Evolutionary conservation across 2,329 filamentous ascomycete species (phyloP), one percentile per base, ranked within the genome.

Genomic region (Pezicula radicicola): DNA sequence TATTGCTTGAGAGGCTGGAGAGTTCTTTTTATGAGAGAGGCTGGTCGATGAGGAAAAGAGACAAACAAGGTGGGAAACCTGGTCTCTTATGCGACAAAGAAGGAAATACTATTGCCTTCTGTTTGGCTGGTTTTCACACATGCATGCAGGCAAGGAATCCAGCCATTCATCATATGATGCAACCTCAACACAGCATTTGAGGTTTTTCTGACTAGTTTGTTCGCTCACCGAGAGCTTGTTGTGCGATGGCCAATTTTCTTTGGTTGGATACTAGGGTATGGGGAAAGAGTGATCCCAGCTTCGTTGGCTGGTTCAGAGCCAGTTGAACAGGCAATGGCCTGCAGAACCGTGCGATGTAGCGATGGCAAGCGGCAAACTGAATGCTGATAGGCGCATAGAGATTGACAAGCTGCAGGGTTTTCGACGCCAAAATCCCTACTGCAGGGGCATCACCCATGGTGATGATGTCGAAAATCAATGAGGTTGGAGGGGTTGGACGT

Each of bases 1-100:
- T 59, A 48, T 56, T 56, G 33, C 25, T 52, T 46, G 39, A 46
- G 56, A 59, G 61, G 58, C 49, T 61, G 58, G 55, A 55, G 42
- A 48, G 43, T 50, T 28, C 45, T 33, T 49, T 19, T 30, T 54
- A 52, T 48, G 50, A 51, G 51, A 51, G 52, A 58, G 61, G 62
- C 57, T 62, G 60, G 56, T 59, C 55, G 56, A 53, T 37, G 55
- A 41, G 46, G 55, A 53, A 55, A 61, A 40, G 49, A 51, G 35
- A 50, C 19, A 49, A 54, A 48, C 48, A 58, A 49, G 53, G 27
- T 28, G 53, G 55, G 54, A 56, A 55, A 55, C 48, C 48, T 40
- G 49, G 55, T 46, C 49, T 58, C 57, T 61, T 59, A 57, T 56
- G 50, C 48, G 47, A 36, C 42, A 54, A 33, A 42, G 46, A 51